Evolutionary conservation across 2,329 filamentous ascomycete species (phyloP).

Genomic region (Colletotrichum sp.): DNA sequence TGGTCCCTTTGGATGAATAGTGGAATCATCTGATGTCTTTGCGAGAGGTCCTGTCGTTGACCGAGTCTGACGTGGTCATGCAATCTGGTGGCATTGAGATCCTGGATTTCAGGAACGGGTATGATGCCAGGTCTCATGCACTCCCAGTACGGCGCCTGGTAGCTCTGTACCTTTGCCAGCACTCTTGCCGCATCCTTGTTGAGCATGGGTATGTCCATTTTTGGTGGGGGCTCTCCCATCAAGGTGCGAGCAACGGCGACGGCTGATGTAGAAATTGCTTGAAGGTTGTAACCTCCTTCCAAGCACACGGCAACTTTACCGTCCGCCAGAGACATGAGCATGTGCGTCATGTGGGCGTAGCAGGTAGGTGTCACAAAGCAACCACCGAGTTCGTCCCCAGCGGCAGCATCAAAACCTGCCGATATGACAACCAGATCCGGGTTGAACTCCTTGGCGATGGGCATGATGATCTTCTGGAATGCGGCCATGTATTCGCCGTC

Average conservation of each 20-base stretch:
- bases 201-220: slow-evolving; percentile 60
- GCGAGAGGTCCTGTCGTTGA: slow-evolving; percentile 74
- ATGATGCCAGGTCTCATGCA: slow-evolving; percentile 78
- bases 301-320: slow-evolving; percentile 92
- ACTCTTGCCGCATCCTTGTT: slow-evolving; percentile 62
- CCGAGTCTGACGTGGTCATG: slow-evolving; percentile 82
- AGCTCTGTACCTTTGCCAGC: slow-evolving; percentile 62
- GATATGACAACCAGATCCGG: slow-evolving; percentile 96
- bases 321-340: slow-evolving; percentile 93
- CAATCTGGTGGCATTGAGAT: slow-evolving; percentile 65
- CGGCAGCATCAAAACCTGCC: slow-evolving; percentile 94
- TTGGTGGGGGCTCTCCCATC: slow-evolving; percentile 89
- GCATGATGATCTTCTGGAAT: slow-evolving; percentile 96
- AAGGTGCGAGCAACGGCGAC: slow-evolving; percentile 89
- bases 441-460: slow-evolving; percentile 90
- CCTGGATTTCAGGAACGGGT: slow-evolving; percentile 55
- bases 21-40: slow-evolving; percentile 78
- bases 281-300: slow-evolving; percentile 94
- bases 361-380: slow-evolving; percentile 91
- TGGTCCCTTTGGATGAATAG: slow-evolving; percentile 78
- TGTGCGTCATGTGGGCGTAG: slow-evolving; percentile 98
- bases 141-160: slow-evolving; percentile 79
- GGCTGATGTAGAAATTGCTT: slow-evolving; percentile 90
- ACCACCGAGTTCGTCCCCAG: slow-evolving; percentile 88
- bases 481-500: slow-evolving; percentile 97